Percentiles rank a stretch among this genome's conserved stretches.
phyloP scores from a whole-genome alignment of 129 eudicot species.

The Saussurea involucrata region DNA sequence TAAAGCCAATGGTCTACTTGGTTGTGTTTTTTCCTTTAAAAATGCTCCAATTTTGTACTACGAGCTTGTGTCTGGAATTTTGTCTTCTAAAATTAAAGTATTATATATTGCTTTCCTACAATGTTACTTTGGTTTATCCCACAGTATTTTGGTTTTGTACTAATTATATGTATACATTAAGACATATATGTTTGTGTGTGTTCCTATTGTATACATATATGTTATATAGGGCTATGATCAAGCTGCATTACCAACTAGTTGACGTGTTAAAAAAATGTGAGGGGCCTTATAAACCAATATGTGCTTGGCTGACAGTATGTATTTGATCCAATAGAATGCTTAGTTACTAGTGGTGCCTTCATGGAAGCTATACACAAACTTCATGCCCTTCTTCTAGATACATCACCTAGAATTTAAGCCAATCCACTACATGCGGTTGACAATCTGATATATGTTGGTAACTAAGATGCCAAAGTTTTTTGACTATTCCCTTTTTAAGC shows the following conservation, averaged over 20 bases:
- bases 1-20: not conserved
- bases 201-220: not conserved
- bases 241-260: not conserved
- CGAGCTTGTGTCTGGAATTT: no score
- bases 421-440: not conserved
- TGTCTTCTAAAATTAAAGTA: not conserved
- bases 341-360: not conserved
- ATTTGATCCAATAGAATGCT: not conserved
- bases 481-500: not conserved
- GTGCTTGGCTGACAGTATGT: not conserved
- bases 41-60: no score
- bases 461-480: not conserved
- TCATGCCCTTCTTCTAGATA: not conserved
- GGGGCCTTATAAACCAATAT: not conserved
- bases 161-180: no score
- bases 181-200: not conserved
- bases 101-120: not conserved
- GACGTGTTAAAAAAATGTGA: not conserved
- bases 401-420: not conserved
- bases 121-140: not conserved
- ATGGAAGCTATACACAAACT: not conserved
- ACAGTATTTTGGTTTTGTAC: not conserved
- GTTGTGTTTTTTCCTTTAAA: no score
- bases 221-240: not conserved
- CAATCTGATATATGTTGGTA: not conserved